phyloP scores from a whole-genome alignment of 2,329 filamentous ascomycete genomes.

The Neurospora crassa region DNA sequence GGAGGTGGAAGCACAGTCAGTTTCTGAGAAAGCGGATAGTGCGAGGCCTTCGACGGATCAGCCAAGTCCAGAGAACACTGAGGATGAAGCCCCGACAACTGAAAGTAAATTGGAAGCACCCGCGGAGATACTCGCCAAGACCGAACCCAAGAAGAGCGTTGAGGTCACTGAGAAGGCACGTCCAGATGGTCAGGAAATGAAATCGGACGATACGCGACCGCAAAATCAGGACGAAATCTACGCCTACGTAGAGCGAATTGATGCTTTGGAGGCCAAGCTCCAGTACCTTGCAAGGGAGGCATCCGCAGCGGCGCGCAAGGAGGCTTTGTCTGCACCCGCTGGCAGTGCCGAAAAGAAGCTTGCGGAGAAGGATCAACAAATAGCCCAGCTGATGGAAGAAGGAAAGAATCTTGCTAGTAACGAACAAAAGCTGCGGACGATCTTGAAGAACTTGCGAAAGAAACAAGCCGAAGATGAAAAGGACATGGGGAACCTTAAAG shows the following conservation, averaged over 20 bases:
- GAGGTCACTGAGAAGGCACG: slow-evolving; percentile 28
- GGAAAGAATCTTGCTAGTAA: slow-evolving; percentile 79
- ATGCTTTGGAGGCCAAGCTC: slow-evolving; percentile 83
- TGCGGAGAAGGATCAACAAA: slow-evolving; percentile 82
- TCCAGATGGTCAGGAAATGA: slow-evolving; percentile 26
- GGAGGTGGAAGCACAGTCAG: not conserved
- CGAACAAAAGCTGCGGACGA: slow-evolving; percentile 74
- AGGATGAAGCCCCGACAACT: not conserved
- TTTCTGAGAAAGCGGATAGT: slow-evolving; percentile 3
- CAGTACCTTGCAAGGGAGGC: slow-evolving; percentile 78
- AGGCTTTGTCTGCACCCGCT: slow-evolving; percentile 49
- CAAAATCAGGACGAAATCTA: slow-evolving; percentile 75
- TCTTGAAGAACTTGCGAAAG: slow-evolving; percentile 70
- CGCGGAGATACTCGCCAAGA: not conserved
- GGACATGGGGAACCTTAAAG: slow-evolving; percentile 48
- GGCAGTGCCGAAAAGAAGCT: slow-evolving; percentile 68
- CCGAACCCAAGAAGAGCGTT: not conserved
- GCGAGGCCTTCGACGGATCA: slow-evolving; percentile 3
- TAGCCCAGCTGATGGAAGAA: slow-evolving; percentile 83
- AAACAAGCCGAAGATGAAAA: slow-evolving; percentile 59
- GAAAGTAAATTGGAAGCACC: not conserved
- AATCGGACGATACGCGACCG: slow-evolving; percentile 29
- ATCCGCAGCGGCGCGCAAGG: slow-evolving; percentile 62
- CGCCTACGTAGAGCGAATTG: slow-evolving; percentile 77
- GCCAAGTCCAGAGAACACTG: not conserved